Conservation (phyloP, 106 monocot species). For the Xerophyta viscosa region DNA sequence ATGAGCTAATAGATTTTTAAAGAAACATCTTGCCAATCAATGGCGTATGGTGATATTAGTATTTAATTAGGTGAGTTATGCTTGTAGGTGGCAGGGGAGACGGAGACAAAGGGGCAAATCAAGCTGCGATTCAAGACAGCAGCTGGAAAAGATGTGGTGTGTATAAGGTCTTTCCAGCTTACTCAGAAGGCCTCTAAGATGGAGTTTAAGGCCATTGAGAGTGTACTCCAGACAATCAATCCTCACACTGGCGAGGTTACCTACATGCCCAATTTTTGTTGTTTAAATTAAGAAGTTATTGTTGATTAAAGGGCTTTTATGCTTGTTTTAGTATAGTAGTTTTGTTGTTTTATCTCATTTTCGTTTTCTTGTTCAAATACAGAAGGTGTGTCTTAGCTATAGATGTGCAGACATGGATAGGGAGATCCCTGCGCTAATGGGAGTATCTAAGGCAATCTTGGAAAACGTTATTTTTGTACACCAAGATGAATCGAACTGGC, state of each 20-base stretch:
- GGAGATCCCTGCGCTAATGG: constrained; percentile 94
- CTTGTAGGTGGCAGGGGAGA: constrained; percentile 81
- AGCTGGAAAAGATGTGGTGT: constrained; percentile 94
- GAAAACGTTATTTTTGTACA: constrained; percentile 99
- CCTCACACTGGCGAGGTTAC: constrained; percentile 84
- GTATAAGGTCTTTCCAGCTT: constrained; percentile 94
- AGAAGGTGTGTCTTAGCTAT: constrained; percentile 99
- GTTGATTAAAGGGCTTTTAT: neutral
- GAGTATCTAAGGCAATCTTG: constrained; percentile 90
- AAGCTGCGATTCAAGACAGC: constrained; percentile 98
- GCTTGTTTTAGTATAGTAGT: neutral
- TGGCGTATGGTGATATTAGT: too few relatives aligned
- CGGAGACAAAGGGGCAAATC: constrained; percentile 97
- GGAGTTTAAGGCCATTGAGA: constrained; percentile 99
- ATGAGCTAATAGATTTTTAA: too few relatives aligned
- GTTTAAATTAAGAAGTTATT: neutral
- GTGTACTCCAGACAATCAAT: constrained; percentile 98
- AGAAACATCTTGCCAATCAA: too few relatives aligned
- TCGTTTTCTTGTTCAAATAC: too few relatives aligned
- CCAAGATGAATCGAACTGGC: constrained; percentile 99
- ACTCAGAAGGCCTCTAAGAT: constrained; percentile 98
- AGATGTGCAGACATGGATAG: constrained; percentile 99
- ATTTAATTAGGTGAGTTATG: neutral
- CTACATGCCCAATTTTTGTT: neutral
- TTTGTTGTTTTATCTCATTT: too few relatives aligned